phyloP scores from a whole-genome alignment of 2,329 filamentous ascomycete genomes.

The Metarhizium brunneum region DNA sequence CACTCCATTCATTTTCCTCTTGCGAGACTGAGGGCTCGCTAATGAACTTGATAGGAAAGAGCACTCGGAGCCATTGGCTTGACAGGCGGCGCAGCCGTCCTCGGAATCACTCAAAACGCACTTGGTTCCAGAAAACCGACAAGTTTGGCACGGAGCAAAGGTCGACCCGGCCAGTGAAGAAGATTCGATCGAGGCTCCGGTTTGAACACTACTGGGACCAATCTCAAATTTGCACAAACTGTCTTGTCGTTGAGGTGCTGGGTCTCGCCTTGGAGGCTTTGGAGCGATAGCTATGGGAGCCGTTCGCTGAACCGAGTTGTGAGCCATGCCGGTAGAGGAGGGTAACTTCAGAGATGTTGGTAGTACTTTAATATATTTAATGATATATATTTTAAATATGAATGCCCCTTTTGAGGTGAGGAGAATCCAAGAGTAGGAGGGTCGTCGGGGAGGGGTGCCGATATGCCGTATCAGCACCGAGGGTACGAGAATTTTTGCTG shows the following conservation, averaged over 20 bases:
- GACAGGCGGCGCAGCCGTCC: slow-evolving; percentile 66
- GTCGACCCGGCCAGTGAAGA: slow-evolving; percentile 31
- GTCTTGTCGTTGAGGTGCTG: slow-evolving; percentile 35
- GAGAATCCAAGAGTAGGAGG: background rate
- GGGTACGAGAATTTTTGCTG: background rate
- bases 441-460: background rate
- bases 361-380: background rate
- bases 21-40: slow-evolving; percentile 55
- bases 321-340: slow-evolving; percentile 35
- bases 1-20: slow-evolving; percentile 66
- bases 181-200: slow-evolving; percentile 43
- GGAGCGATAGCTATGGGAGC: slow-evolving; percentile 58
- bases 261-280: slow-evolving; percentile 39
- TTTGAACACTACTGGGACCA: slow-evolving; percentile 40
- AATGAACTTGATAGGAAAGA: slow-evolving; percentile 58
- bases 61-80: slow-evolving; percentile 69
- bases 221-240: slow-evolving; percentile 38
- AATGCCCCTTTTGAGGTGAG: background rate
- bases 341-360: slow-evolving; percentile 5
- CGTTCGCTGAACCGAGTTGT: slow-evolving; percentile 46
- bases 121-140: slow-evolving; percentile 62
- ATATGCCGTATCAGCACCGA: background rate
- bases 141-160: slow-evolving; percentile 59
- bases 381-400: background rate
- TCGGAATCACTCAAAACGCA: slow-evolving; percentile 70